Evolutionary conservation across 2,329 filamentous ascomycete genomes (phyloP), one percentile per base, ranked within the genome.

Genomic region (Aspergillus hiratsukae): DNA sequence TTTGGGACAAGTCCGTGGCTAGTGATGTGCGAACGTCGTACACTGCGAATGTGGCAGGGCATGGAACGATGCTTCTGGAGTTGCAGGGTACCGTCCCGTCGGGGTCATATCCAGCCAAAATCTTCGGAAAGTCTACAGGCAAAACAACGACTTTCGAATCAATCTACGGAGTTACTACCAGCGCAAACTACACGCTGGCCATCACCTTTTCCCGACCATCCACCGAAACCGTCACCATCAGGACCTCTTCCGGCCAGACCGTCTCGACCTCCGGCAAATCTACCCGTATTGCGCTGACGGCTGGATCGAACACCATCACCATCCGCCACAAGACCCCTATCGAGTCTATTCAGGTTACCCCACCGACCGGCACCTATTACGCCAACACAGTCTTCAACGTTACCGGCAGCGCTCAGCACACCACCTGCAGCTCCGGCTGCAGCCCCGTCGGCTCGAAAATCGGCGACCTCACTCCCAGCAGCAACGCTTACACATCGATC

Each of bases 381-480:
- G 63, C 76, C 1, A 73, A 67, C 4, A 65, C 66, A 0, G 58
- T 70, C 8, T 78, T 78, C 1, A 66, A 65, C 4, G 64, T 77
- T 3, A 59, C 66, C 0, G 77, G 78, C 0, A 66, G 65, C 0
- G 73, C 78, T 0, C 57, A 59, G 0, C 58, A 75, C 1, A 61
- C 69, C 2, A 53, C 69, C 14, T 82, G 79, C 46, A 66, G 63
- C 1, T 55, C 61, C 0, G 68, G 65, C n/a, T 83, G 79, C 55
- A 60, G 71, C 0, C 80, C 80, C 0, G 65, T 72, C 1, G 71
- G 76, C 11, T 70, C 66, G 7, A 81, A 82, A 58, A 72, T 80
- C 5, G 71, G 71, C 3, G 63, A 76, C 21, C 66, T 80, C 2
- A 65, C 67, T 0, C 55, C 63, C 0, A 69, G 61, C n/a, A 62